These are phyloP conservation scores for Laguncularia racemosa DNA, from an alignment of 345 rosid genomes.

Conservation along the genomic window DNA sequence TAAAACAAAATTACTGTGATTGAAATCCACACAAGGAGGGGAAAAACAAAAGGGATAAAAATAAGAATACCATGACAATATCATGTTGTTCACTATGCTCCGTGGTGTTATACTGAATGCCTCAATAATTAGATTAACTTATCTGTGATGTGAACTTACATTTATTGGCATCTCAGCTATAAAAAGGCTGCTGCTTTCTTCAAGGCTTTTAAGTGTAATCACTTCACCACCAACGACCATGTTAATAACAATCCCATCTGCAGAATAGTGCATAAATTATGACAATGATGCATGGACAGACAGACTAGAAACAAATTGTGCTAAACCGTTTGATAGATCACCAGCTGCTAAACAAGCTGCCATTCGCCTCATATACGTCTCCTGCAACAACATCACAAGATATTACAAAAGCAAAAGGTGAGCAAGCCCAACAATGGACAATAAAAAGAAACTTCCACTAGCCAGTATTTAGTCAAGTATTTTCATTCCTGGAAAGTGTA, in stretches of 20 bases:
- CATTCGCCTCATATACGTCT: slow-evolving; percentile 67
- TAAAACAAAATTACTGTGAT: too few species aligned
- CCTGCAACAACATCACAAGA: slow-evolving; percentile 35
- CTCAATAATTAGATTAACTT: background rate
- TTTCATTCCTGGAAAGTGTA: too few species aligned
- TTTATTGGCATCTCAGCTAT: slow-evolving; percentile 92
- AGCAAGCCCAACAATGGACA: too few species aligned
- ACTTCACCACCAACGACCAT: slow-evolving; percentile 97
- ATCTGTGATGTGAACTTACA: slow-evolving; percentile 23
- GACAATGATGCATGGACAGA: slow-evolving; percentile 8
- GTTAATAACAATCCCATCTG: slow-evolving; percentile 91
- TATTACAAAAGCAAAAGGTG: background rate
- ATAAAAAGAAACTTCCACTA: too few species aligned
- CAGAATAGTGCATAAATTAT: slow-evolving; percentile 8
- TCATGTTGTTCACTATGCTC: background rate
- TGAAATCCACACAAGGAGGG: too few species aligned
- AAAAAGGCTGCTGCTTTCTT: slow-evolving; percentile 58
- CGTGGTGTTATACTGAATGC: background rate
- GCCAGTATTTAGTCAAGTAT: too few species aligned
- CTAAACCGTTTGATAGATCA: slow-evolving; percentile 16
- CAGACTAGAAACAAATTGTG: background rate
- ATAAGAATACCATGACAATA: too few species aligned
- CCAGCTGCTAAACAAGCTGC: slow-evolving; percentile 86
- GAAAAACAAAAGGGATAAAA: too few species aligned
- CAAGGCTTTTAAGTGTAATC: slow-evolving; percentile 60